phyloP scores from a whole-genome alignment of 768 basidiomycete species.

The Gymnopilus junonius region DNA sequence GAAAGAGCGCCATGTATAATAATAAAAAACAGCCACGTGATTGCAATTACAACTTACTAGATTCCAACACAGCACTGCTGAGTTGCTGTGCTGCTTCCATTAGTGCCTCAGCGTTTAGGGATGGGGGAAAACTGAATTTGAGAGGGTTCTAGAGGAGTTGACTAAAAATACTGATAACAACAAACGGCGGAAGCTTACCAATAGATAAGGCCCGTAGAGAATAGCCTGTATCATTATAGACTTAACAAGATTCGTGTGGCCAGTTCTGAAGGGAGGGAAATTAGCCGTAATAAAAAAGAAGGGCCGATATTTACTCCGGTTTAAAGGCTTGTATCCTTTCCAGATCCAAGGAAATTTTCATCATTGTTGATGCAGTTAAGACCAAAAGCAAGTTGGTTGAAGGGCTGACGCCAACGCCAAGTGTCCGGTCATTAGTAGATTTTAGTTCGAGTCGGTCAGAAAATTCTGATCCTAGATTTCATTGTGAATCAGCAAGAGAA shows the following conservation, averaged over 20 bases:
- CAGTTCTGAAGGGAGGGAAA: conserved; percentile 45
- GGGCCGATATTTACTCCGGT: conserved; percentile 53
- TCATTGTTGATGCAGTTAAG: conserved; percentile 71
- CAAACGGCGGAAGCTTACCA: conserved; percentile 41
- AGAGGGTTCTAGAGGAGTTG: conserved; percentile 63
- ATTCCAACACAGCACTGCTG: conserved; percentile 71
- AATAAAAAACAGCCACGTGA: conserved; percentile 7
- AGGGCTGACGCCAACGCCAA: conserved; percentile 67
- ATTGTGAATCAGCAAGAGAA: background rate
- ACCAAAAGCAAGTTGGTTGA: conserved; percentile 56
- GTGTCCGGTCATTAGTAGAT: conserved; percentile 64
- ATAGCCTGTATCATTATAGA: conserved; percentile 86
- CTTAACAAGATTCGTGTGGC: conserved; percentile 69
- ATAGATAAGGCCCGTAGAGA: conserved; percentile 70
- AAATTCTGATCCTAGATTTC: conserved; percentile 63
- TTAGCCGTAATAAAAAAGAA: conserved; percentile 3
- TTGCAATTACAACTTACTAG: conserved; percentile 49
- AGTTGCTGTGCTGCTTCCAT: conserved; percentile 82
- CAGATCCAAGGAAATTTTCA: conserved; percentile 65
- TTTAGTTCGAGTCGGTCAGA: conserved; percentile 76
- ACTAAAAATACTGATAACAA: background rate
- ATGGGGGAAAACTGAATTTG: conserved; percentile 80
- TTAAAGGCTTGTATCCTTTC: conserved; percentile 66
- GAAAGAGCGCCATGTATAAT: background rate
- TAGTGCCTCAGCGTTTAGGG: conserved; percentile 76